Conservation (phyloP, 1,284 basidiomycete genomes). For the Cutaneotrichosporon sp. region DNA sequence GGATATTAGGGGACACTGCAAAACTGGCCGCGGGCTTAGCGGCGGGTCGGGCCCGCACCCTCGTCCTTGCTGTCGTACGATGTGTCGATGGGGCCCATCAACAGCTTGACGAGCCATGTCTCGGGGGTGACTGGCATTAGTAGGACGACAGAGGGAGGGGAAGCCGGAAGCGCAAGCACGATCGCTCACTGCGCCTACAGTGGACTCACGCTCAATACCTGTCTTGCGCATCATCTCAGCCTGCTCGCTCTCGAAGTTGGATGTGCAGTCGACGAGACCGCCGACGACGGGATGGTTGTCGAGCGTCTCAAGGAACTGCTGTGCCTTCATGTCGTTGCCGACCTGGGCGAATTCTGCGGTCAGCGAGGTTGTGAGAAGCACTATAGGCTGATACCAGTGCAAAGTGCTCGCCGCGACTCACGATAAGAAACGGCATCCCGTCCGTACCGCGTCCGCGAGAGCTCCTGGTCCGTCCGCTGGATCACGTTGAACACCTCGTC, state of each 20-base stretch:
- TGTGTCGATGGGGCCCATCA: conserved; percentile 37
- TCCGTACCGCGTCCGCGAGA: conserved; percentile 47
- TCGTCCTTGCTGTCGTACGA: conserved; percentile 43
- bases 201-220: conserved; percentile 11
- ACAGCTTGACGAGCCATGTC: conserved; percentile 45
- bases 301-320: conserved; percentile 49
- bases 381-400: no score
- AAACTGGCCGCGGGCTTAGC: no score
- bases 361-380: neutral
- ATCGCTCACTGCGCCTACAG: no score
- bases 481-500: conserved; percentile 49
- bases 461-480: conserved; percentile 40
- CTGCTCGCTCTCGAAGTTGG: conserved; percentile 48
- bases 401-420: conserved; percentile 23
- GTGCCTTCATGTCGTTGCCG: conserved; percentile 49
- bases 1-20: no score
- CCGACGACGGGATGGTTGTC: conserved; percentile 51
- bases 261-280: conserved; percentile 47
- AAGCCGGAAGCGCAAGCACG: no score
- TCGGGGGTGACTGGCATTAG: conserved; percentile 21
- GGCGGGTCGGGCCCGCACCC: neutral
- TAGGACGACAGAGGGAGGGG: neutral
- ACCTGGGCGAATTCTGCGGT: conserved; percentile 50
- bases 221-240: conserved; percentile 47
- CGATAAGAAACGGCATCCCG: conserved; percentile 50